Conservation (phyloP, 73 alveolate species). For the Paramecium tetraurelia region DNA sequence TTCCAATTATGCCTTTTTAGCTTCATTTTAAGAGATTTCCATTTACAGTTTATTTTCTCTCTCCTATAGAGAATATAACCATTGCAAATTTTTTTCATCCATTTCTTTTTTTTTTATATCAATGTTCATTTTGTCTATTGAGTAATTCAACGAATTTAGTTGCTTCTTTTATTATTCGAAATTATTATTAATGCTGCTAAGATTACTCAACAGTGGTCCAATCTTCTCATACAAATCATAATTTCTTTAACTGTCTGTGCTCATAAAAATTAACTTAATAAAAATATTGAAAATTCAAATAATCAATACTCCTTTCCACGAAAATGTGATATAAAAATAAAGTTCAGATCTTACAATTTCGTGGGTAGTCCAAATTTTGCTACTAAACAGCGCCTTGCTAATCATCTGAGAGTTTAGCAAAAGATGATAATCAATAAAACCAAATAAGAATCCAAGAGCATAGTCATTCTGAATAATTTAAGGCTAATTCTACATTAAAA, state of each 20-base stretch:
- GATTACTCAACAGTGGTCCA: neutral
- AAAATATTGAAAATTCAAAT: too few species aligned
- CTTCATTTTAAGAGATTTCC: neutral
- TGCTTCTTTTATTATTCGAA: neutral
- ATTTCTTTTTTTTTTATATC: neutral
- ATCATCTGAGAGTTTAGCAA: too few species aligned
- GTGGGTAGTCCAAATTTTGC: too few species aligned
- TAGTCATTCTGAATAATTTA: too few species aligned
- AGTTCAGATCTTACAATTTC: too few species aligned
- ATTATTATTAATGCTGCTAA: neutral
- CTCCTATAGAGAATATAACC: constrained; percentile 21
- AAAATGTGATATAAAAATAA: too few species aligned
- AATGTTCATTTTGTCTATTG: neutral
- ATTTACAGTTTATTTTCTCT: neutral
- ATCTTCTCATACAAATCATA: constrained; percentile 24
- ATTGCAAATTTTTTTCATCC: neutral
- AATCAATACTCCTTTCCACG: too few species aligned
- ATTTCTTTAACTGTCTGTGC: neutral
- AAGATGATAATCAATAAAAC: too few species aligned
- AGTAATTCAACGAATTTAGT: neutral
- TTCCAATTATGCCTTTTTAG: constrained; percentile 2
- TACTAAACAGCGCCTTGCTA: too few species aligned
- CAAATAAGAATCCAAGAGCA: too few species aligned
- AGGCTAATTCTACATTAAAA: too few species aligned
- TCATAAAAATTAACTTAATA: neutral